These are phyloP conservation scores for Thraustochytrium sp. DNA, from an alignment of 352 stramenopile genomes.

Conservation along the genomic window DNA sequence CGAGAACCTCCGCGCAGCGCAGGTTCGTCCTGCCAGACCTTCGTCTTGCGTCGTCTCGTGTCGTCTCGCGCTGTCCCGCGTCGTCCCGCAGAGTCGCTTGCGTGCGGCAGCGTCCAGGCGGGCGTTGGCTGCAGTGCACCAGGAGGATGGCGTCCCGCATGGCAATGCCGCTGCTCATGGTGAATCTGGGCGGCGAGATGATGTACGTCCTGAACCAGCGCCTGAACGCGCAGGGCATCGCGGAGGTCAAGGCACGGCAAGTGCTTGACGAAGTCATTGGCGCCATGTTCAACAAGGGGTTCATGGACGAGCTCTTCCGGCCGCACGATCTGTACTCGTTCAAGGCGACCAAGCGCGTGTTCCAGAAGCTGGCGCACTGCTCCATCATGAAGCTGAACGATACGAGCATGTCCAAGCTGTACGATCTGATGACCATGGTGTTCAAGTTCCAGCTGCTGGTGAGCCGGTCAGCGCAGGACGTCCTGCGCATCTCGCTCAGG, in stretches of 20 bases:
- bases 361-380: constrained; percentile 79
- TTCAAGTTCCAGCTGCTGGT: constrained; percentile 83
- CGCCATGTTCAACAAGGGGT: constrained; percentile 83
- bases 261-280: constrained; percentile 82
- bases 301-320: constrained; percentile 83
- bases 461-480: constrained; percentile 68
- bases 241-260: constrained; percentile 65
- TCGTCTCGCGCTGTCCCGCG: no score
- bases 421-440: constrained; percentile 89
- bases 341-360: constrained; percentile 76
- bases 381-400: constrained; percentile 88
- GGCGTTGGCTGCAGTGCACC: neutral
- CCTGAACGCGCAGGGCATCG: constrained; percentile 79
- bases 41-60: no score
- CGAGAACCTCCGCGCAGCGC: no score
- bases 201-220: constrained; percentile 85
- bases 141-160: constrained; percentile 53
- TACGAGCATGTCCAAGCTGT: constrained; percentile 88
- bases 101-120: no score
- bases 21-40: no score
- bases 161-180: constrained; percentile 81
- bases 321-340: constrained; percentile 82
- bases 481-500: constrained; percentile 79
- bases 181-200: constrained; percentile 90
- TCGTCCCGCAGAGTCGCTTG: no score